Evolutionary conservation across 129 eudicot species (phyloP).

Genomic region (Solidago caesia): DNA sequence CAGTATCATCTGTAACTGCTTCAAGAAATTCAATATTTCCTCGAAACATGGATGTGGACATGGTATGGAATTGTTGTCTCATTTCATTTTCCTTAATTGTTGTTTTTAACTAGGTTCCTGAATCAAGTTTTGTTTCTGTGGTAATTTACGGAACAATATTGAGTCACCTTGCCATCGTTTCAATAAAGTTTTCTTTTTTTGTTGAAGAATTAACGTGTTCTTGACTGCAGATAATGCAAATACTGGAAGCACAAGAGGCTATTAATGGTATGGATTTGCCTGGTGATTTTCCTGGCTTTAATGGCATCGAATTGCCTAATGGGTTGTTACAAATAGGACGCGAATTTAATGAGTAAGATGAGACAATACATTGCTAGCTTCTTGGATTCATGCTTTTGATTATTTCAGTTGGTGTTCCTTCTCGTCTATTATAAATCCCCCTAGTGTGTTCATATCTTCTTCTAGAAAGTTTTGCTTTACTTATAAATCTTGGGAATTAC

Average conservation of each 20-base stretch:
- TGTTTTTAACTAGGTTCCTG: constrained; percentile 5
- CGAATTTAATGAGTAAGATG: constrained; percentile 87
- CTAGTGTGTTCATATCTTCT: neutral
- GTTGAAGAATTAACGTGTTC: constrained; percentile 13
- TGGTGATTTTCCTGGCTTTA: constrained; percentile 37
- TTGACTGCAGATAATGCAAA: constrained; percentile 71
- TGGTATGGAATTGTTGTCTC: constrained; percentile 44
- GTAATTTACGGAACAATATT: neutral
- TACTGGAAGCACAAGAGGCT: constrained; percentile 79
- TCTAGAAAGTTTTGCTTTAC: neutral
- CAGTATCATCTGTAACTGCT: constrained; percentile 40
- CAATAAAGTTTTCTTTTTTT: neutral
- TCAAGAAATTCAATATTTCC: constrained; percentile 60
- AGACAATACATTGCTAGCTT: constrained; percentile 1
- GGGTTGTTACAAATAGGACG: constrained; percentile 56
- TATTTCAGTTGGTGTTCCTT: neutral
- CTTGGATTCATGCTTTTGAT: neutral
- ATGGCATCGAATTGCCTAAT: constrained; percentile 52
- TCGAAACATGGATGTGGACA: constrained; percentile 73
- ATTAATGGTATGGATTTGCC: constrained; percentile 59
- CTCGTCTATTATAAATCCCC: neutral
- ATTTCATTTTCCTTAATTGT: neutral
- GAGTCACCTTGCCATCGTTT: neutral
- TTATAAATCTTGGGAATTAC: neutral
- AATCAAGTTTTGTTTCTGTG: neutral